Percentiles rank a stretch among this genome's conserved stretches.
Conservation (phyloP, 768 basidiomycete genomes). For the Rhodotorula toruloides region DNA sequence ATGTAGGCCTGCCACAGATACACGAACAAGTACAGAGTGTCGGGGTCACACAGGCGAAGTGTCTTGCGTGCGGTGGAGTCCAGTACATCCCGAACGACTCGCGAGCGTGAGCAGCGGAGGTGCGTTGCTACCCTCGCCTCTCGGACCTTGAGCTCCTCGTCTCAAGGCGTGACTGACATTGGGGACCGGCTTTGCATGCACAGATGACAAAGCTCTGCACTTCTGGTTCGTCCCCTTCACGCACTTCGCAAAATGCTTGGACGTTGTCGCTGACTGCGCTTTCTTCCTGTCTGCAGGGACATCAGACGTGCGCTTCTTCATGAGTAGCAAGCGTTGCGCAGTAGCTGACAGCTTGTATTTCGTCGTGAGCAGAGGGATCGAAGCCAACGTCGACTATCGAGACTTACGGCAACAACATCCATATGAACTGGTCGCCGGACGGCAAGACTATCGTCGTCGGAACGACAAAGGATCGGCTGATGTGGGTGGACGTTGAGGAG, state of each 20-base stretch:
- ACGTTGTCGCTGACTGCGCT: no score
- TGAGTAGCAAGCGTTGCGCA: neutral
- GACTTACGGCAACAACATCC: conserved; percentile 39
- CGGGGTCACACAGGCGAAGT: conserved; percentile 34
- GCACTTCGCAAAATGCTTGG: no score
- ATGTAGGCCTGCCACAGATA: conserved; percentile 1
- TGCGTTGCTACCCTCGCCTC: conserved; percentile 5
- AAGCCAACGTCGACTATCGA: conserved; percentile 37
- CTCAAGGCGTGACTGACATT: no score
- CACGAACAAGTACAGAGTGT: conserved; percentile 19
- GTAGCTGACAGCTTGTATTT: neutral
- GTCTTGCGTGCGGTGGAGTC: conserved; percentile 28
- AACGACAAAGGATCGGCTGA: conserved; percentile 26
- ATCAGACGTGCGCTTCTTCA: neutral
- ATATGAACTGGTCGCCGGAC: conserved; percentile 39
- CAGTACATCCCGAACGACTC: conserved; percentile 28
- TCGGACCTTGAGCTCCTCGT: neutral
- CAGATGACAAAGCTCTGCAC: neutral
- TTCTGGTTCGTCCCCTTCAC: neutral
- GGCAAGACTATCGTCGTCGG: conserved; percentile 36
- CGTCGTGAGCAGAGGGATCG: conserved; percentile 16
- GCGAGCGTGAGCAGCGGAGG: conserved; percentile 25
- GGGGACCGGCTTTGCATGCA: no score
- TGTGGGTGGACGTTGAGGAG: conserved; percentile 34
- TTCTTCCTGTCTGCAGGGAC: neutral